Evolutionary conservation across 495 filamentous ascomycete genomes (phyloP), one percentile per base, ranked within the genome.

Genomic region (Aspergillus sclerotioniger): DNA sequence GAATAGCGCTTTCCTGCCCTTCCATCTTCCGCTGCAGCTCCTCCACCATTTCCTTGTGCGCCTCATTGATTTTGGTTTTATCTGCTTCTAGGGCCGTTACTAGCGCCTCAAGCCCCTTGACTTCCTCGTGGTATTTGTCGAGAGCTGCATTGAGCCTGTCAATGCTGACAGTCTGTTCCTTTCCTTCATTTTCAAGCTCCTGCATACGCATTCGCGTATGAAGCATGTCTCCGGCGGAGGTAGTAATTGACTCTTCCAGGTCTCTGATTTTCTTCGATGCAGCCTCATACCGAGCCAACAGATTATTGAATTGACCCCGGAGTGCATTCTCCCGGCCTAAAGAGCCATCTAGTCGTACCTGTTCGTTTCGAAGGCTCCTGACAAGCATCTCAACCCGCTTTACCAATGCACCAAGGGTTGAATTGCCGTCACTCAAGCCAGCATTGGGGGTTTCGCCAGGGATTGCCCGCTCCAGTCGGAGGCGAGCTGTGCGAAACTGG

Each of bases 391-490:
- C 66, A 3, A 80, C 69, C 12, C 74, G 66, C 20, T 64, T 65
- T 0, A 72, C 65, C 46, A 76, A 67, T 25, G 66, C 76, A 53
- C 61, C 57, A 39, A 62, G 76, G 58, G 67, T 83, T 59, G 55
- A 73, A 48, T 64, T 68, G 2, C 72, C 76, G 41, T 75, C 58
- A n/a, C 65, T 53, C 15, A 78, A 47, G 54, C 78, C 33, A 55
- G 74, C 51, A 73, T 76, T 33, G 59, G 83, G 16, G 64, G 76
- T 70, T 62, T 90, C 88, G 4, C 87, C 87, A 0, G 88, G 88
- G 0, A 84, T 76, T 2, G 86, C 71, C 61, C 84, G 82, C 59
- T 90, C 88, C 6, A 90, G 76, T 25, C 86, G 80, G 1, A 90
- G 73, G 4, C 87, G 82, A 3, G 87, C 86, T n/a, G 79, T 61